Percentiles rank a stretch among this genome's conserved stretches.
Conservation (phyloP, 768 basidiomycete species). For the Termitomyces sp. region DNA sequence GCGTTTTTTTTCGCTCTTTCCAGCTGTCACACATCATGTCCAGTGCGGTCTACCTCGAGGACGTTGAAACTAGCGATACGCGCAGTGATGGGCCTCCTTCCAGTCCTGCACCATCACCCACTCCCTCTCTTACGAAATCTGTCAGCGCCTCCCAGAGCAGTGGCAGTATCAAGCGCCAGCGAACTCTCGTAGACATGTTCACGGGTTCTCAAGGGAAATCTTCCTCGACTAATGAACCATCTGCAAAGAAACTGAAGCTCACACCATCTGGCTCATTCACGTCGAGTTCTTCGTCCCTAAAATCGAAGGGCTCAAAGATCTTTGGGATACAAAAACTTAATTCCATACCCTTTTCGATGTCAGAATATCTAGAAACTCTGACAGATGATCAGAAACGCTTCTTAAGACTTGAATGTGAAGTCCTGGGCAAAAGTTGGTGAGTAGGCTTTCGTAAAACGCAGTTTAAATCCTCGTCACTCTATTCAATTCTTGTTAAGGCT, state of each 20-base stretch:
- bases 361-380: constrained; percentile 50
- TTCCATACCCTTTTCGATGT: constrained; percentile 66
- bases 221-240: constrained; percentile 22
- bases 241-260: constrained; percentile 50
- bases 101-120: constrained; percentile 3
- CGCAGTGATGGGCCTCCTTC: constrained; percentile 12
- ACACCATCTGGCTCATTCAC: constrained; percentile 21
- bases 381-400: constrained; percentile 57
- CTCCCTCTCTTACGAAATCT: constrained; percentile 3
- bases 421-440: constrained; percentile 74
- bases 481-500: constrained; percentile 46
- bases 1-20: constrained; percentile 12
- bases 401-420: constrained; percentile 66
- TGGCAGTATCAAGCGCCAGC: constrained; percentile 48
- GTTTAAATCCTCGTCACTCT: neutral
- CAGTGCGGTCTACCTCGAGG: constrained; percentile 41
- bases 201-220: constrained; percentile 27
- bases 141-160: constrained; percentile 5
- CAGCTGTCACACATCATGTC: constrained; percentile 11
- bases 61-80: constrained; percentile 31
- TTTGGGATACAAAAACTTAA: constrained; percentile 43
- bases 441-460: constrained; percentile 16
- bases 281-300: constrained; percentile 21
- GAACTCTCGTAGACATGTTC: constrained; percentile 68
- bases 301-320: constrained; percentile 10